Base-by-base conservation (phyloP, 2,329 filamentous ascomycete genomes). In the Calonectria hongkongensis region DNA sequence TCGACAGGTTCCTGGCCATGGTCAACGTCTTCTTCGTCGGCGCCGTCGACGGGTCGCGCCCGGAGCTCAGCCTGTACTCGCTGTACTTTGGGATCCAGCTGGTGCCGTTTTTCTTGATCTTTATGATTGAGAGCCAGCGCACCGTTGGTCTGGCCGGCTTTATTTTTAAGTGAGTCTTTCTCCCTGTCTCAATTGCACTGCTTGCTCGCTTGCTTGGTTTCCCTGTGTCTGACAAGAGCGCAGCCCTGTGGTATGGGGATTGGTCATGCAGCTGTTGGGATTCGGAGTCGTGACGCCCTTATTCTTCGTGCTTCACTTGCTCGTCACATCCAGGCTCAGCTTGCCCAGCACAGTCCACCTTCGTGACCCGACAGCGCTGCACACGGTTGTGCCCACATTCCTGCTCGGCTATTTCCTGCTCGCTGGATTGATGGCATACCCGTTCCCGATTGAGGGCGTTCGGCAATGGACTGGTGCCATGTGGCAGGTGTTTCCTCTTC, bases 1-100 rank as follows among this genome's bases (percentile, higher is more conserved):
- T 80, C 0, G 80, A 81, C 68, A 36, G 68, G 10, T 67, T 76
- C 12, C 66, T 79, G 8, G 70, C 73, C 0, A 56, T 75, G 30
- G 51, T 64, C 2, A 79, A 81, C 25, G 51, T 79, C 13, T 66
- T 81, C 36, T 81, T 76, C 73, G 73, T 74, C 6, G 75, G 76
- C 33, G 74, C 79, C 8, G 70, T 67, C 0, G 79, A 81, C 71
- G 78, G 78, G 0, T 79, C 78, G 12, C 68, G 69, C 15, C 78
- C 78, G 0, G 76, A 74, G 50, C 45, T 79, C 18, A 76, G 76
- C 25, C 65, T 81, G 25, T 76, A 77, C 18, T 66, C 54, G 4
- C 70, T 79, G 18, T 73, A 68, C n/a, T 81, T 81, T 41, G 79
- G 60, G 0, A 71, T 70, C 2, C 79, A 81, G 73, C 27, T 79